Evolutionary conservation across 2,329 filamentous ascomycete genomes (phyloP).

Genomic region (Claviceps maximensis): DNA sequence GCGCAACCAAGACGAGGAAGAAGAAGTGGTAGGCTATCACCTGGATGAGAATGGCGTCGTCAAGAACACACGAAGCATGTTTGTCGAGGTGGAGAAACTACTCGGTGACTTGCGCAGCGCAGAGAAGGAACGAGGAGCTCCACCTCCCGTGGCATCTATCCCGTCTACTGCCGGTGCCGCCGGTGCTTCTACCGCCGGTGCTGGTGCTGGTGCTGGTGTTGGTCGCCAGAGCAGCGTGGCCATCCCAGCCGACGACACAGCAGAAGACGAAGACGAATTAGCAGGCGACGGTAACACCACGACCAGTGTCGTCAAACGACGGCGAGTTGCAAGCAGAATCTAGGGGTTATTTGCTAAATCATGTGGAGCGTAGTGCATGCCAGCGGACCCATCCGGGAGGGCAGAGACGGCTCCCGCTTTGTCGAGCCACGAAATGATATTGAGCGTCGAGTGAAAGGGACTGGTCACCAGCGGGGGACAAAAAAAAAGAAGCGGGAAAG

Average conservation of each 20-base stretch:
- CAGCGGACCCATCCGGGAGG: not conserved
- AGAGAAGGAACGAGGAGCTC: conserved; percentile 40
- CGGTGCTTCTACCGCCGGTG: too few species aligned
- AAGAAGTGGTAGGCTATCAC: conserved; percentile 44
- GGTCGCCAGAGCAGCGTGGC: conserved; percentile 23
- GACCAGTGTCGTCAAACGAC: conserved; percentile 21
- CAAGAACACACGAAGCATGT: conserved; percentile 80
- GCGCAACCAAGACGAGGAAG: conserved; percentile 28
- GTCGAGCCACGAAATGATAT: too few species aligned
- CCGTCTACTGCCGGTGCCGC: conserved; percentile 10
- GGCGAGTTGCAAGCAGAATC: conserved; percentile 22
- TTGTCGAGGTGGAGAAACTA: conserved; percentile 68
- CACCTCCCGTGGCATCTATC: conserved; percentile 15
- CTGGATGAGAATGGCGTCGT: conserved; percentile 77
- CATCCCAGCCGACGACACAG: conserved; percentile 31
- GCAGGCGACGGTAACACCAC: conserved; percentile 26
- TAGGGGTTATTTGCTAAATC: conserved; percentile 11
- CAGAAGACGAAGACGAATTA: conserved; percentile 36
- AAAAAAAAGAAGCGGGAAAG: too few species aligned
- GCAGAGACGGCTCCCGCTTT: too few species aligned
- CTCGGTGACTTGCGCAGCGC: conserved; percentile 64
- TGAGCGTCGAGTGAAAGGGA: too few species aligned
- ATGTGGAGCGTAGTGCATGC: not conserved
- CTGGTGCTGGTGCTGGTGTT: not conserved
- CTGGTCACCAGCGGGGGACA: too few species aligned